Conservation (phyloP, 176 grass and related monocot species). For the Echinochloa phyllopogon region DNA sequence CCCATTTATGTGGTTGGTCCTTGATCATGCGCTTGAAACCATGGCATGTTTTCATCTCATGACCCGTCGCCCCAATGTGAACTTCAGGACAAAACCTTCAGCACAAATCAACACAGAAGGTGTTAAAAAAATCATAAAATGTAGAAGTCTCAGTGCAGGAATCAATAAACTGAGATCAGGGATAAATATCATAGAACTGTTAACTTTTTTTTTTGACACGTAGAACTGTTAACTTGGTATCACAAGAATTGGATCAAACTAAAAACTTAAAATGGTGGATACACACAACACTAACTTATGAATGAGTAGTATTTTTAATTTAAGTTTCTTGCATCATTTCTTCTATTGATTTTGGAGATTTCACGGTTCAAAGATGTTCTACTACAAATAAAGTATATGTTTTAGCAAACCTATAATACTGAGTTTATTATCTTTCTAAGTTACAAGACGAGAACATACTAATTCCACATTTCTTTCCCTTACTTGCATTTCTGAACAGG, state of each 20-base stretch:
- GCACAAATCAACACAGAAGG: conserved; percentile 12
- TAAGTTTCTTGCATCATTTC: conserved; percentile 12
- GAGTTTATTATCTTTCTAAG: background rate
- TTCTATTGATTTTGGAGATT: background rate
- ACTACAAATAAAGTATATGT: background rate
- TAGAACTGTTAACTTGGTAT: conserved; percentile 3
- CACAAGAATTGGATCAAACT: background rate
- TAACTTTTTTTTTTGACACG: too few species aligned
- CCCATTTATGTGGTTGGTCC: conserved; percentile 64
- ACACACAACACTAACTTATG: background rate
- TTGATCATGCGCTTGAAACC: conserved; percentile 77
- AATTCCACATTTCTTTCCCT: conserved; percentile 18
- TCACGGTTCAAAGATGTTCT: background rate
- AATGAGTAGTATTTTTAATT: background rate
- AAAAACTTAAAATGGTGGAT: conserved; percentile 24
- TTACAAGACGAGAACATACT: background rate
- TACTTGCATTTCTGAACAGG: conserved; percentile 88
- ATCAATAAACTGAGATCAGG: conserved; percentile 31
- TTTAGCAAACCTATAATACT: background rate
- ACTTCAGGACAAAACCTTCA: conserved; percentile 89
- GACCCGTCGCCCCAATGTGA: conserved; percentile 61
- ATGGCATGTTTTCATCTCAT: conserved; percentile 72
- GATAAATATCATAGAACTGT: background rate
- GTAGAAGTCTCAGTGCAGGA: background rate
- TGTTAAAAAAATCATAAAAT: conserved; percentile 34